Evolutionary conservation across 208 protist genomes (phyloP).

Genomic region (Acanthamoeba sp.): DNA sequence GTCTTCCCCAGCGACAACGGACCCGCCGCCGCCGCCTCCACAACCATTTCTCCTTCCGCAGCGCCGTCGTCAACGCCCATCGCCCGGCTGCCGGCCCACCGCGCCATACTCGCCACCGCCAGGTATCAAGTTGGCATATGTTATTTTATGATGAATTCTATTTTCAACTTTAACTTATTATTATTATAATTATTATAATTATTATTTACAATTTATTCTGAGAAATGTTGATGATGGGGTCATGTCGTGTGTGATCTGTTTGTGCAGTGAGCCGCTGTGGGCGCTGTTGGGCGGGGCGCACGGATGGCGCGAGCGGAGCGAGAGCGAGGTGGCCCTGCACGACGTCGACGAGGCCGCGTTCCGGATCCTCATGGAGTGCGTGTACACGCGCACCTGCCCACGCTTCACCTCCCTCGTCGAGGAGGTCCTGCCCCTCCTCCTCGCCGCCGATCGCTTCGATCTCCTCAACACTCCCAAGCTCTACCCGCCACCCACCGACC

Average conservation of each 20-base stretch:
- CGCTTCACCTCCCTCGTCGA: background rate
- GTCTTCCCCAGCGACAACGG: background rate
- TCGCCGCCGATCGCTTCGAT: constrained; percentile 37
- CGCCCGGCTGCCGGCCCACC: background rate
- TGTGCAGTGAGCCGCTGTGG: constrained; percentile 29
- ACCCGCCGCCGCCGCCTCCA: background rate
- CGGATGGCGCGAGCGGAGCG: background rate
- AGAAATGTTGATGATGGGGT: too few relatives aligned
- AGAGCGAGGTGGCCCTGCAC: background rate
- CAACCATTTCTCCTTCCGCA: background rate
- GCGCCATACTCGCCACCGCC: constrained; percentile 6
- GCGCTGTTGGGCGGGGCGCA: constrained; percentile 28
- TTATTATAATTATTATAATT: too few relatives aligned
- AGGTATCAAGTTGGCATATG: background rate
- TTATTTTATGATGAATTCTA: background rate
- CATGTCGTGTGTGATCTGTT: too few relatives aligned
- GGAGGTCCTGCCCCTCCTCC: constrained; percentile 28
- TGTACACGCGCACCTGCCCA: background rate
- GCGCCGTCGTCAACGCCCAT: too few relatives aligned
- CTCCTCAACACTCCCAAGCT: constrained; percentile 28
- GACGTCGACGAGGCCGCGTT: constrained; percentile 32
- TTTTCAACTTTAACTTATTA: background rate
- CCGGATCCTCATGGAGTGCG: constrained; percentile 39
- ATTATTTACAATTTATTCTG: too few relatives aligned
- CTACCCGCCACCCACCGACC: background rate